Conservation (phyloP, 1,284 basidiomycete species). For the Paramarasmius palmivorus region DNA sequence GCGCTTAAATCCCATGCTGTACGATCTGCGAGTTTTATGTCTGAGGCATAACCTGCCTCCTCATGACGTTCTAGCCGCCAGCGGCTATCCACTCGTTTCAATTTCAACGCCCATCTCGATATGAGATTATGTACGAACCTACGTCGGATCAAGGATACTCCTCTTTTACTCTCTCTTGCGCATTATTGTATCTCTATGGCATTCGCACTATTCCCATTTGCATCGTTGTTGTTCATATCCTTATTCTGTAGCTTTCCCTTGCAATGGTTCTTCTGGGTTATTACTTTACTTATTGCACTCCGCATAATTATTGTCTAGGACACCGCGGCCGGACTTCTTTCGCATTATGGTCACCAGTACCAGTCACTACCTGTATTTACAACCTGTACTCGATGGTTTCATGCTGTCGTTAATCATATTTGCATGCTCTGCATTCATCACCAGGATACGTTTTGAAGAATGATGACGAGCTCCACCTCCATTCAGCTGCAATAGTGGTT, state of each 20-base stretch:
- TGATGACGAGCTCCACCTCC: no score
- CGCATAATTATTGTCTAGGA: conserved; percentile 6
- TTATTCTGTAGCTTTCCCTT: neutral
- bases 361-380: neutral
- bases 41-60: neutral
- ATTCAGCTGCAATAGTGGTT: no score
- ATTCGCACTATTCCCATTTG: conserved; percentile 8
- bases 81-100: conserved; percentile 6
- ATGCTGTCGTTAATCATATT: neutral
- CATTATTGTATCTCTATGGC: conserved; percentile 14
- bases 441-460: no score
- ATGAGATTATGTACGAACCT: conserved; percentile 7
- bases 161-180: conserved; percentile 1
- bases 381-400: neutral
- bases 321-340: neutral
- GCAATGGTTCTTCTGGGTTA: neutral
- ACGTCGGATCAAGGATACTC: conserved; percentile 5
- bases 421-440: neutral
- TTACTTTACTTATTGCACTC: neutral
- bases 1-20: conserved; percentile 28
- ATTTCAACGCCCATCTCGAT: neutral
- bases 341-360: neutral
- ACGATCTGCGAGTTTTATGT: conserved; percentile 1
- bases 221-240: conserved; percentile 5
- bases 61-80: conserved; percentile 5